phyloP scores from a whole-genome alignment of 805 yeast species.

The Zygosaccharomyces siamensis region DNA sequence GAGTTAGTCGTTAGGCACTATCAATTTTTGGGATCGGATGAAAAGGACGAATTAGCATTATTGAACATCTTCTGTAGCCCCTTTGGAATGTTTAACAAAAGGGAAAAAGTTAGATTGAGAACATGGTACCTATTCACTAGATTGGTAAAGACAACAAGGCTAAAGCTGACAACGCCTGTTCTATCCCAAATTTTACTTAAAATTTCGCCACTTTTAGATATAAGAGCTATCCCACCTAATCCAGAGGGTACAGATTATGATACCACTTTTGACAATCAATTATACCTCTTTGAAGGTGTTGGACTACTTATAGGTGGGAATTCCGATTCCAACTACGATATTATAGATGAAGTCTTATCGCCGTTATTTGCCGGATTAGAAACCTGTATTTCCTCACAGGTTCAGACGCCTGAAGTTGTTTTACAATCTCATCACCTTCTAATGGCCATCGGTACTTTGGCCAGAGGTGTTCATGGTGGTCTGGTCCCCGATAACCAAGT shows the following conservation, averaged over 20 bases:
- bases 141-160: constrained; percentile 72
- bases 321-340: constrained; percentile 37
- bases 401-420: constrained; percentile 42
- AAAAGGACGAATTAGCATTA: constrained; percentile 52
- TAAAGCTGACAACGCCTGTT: constrained; percentile 47
- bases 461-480: constrained; percentile 69
- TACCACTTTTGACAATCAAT: constrained; percentile 68
- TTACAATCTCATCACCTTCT: constrained; percentile 81
- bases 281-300: constrained; percentile 78
- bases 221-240: constrained; percentile 38
- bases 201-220: constrained; percentile 53
- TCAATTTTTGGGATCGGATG: constrained; percentile 40
- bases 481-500: constrained; percentile 38
- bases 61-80: constrained; percentile 75
- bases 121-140: constrained; percentile 88
- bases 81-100: constrained; percentile 72
- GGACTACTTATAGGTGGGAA: constrained; percentile 66
- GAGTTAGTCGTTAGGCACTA: constrained; percentile 82
- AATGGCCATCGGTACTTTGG: constrained; percentile 85
- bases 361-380: constrained; percentile 75
- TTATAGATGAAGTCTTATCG: constrained; percentile 62
- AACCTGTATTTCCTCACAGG: constrained; percentile 48
- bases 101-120: constrained; percentile 71
- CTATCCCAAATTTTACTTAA: constrained; percentile 59
- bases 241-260: constrained; percentile 45